Evolutionary conservation across 2,329 filamentous ascomycete genomes (phyloP).

Genomic region (Esteya vermicola): DNA sequence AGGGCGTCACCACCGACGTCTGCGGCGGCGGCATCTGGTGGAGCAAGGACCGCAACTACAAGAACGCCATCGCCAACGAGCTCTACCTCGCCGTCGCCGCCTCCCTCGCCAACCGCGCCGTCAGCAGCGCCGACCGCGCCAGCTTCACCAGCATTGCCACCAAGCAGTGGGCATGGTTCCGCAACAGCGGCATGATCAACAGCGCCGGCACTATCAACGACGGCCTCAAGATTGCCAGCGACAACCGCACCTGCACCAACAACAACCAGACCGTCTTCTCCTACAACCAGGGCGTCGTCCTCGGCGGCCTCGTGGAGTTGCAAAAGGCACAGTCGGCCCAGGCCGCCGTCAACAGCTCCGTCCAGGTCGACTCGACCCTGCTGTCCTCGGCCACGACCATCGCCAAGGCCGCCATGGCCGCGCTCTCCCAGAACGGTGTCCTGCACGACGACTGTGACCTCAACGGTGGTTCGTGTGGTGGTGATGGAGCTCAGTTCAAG

Average conservation of each 20-base stretch:
- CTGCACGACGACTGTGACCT: constrained; percentile 41
- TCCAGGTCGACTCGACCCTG: constrained; percentile 15
- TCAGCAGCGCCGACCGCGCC: constrained; percentile 17
- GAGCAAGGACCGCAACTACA: constrained; percentile 35
- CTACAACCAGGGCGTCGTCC: constrained; percentile 43
- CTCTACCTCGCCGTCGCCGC: constrained; percentile 37
- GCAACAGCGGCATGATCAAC: constrained; percentile 34
- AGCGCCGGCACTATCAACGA: constrained; percentile 34
- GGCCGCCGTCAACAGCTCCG: constrained; percentile 24
- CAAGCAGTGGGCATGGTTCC: constrained; percentile 38
- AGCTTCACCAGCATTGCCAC: constrained; percentile 32
- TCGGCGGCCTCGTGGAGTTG: constrained; percentile 38
- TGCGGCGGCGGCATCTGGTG: constrained; percentile 43
- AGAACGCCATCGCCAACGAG: constrained; percentile 43
- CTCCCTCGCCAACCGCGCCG: constrained; percentile 32
- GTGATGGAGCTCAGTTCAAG: constrained; percentile 51
- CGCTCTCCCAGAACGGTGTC: constrained; percentile 29
- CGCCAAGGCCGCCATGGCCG: constrained; percentile 34
- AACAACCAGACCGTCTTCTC: constrained; percentile 31
- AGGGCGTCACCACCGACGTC: constrained; percentile 23
- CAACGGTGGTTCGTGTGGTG: constrained; percentile 21
- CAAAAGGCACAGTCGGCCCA: constrained; percentile 19
- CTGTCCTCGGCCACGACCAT: constrained; percentile 29
- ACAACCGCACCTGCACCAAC: constrained; percentile 29
- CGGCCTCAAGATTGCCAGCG: constrained; percentile 27